phyloP scores from a whole-genome alignment of 108 stramenopile genomes.

The Bacterosira constricta region DNA sequence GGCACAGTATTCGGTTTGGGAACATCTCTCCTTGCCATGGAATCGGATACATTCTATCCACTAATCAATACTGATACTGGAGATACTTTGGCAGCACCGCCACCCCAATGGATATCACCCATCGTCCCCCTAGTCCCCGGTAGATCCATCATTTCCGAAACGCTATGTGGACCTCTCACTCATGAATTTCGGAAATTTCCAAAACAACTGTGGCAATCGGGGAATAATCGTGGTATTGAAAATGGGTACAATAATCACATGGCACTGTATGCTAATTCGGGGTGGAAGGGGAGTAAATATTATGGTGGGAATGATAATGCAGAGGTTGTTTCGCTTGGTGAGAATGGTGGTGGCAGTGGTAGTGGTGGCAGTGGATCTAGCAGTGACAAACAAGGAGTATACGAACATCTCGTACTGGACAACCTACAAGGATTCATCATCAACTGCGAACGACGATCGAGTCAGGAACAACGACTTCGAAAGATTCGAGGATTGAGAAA shows the following conservation, averaged over 20 bases:
- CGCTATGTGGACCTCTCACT: constrained; percentile 30
- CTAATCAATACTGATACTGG: neutral
- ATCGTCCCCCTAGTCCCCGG: constrained; percentile 36
- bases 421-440: constrained; percentile 39
- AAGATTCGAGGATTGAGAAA: neutral
- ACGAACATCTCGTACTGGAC: constrained; percentile 39
- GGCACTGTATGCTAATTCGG: constrained; percentile 40
- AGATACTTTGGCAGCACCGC: constrained; percentile 2
- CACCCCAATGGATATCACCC: constrained; percentile 42
- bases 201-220: constrained; percentile 30
- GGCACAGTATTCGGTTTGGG: constrained; percentile 14
- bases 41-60: constrained; percentile 32
- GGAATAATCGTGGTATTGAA: constrained; percentile 22
- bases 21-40: constrained; percentile 26
- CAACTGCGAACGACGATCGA: constrained; percentile 37
- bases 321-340: constrained; percentile 26
- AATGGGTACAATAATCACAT: constrained; percentile 41
- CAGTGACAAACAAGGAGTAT: constrained; percentile 5
- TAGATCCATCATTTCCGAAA: constrained; percentile 21
- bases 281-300: constrained; percentile 41
- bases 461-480: constrained; percentile 29
- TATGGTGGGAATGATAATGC: constrained; percentile 33
- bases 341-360: neutral
- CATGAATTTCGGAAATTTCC: constrained; percentile 42
- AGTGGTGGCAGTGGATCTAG: neutral